Evolutionary conservation across 2,329 filamentous ascomycete genomes (phyloP), one percentile per base, ranked within the genome.

Genomic region (Paramyrothecium sp.): DNA sequence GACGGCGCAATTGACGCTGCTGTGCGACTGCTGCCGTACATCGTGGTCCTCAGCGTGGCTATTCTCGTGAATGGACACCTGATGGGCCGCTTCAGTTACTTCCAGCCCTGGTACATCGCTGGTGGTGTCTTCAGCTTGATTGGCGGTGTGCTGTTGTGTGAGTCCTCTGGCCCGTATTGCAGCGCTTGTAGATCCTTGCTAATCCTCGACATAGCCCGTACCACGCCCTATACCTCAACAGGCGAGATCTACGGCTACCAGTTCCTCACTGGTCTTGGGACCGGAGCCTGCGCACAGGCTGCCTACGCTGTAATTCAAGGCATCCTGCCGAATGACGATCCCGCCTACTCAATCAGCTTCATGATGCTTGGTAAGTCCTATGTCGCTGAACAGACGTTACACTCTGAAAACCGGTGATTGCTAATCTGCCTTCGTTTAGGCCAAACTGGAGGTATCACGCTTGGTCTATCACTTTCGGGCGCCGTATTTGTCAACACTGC

Each of bases 21-120:
- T 2, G 71, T 78, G 2, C 67, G 71, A 17, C 64, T 80, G 11
- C 64, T 80, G 8, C 75, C 77, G 1, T 73, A 75, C 58, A 73
- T 79, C 54, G 56, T 73, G 46, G 44, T 77, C 2, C 55, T 75
- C 2, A 69, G 74, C 13, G 60, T 71, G 30, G 62, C 65, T 47
- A 65, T 72, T 21, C 63, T 78, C 51, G 23, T 71, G 12, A 72
- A 72, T 57, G 77, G 76, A 22, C 61, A 55, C n/a, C 54, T 73
- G 3, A 67, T 79, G 67, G 60, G 65, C 7, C 67, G 64, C 13
- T 61, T 68, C 17, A 73, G 74, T 13, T 73, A 73, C 61, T 79
- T 76, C 59, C 69, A 67, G 63, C 74, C 69, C 3, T 78, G 66
- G 69, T 79, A 72, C 56, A 51, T 75, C 21, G 48, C 71, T 56